These are phyloP conservation scores for Bipolaris gigantea DNA, from an alignment of 2,329 filamentous ascomycete species.

Conservation along the genomic window DNA sequence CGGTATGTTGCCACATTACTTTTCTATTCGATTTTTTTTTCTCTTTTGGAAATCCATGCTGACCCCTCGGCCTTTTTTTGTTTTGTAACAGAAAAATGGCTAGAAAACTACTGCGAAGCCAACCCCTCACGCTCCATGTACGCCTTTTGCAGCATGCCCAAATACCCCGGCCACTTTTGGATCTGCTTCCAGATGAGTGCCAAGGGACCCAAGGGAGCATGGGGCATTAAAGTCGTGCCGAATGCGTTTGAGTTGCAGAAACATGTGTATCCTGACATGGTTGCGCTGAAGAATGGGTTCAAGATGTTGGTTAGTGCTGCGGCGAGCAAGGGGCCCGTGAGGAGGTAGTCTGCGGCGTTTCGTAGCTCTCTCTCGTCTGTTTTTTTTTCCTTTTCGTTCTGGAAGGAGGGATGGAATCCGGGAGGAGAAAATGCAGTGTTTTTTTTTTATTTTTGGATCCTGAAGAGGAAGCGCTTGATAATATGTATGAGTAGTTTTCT, in stretches of 20 bases:
- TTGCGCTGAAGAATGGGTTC: slow-evolving; percentile 94
- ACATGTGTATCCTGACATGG: slow-evolving; percentile 90
- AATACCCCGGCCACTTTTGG: slow-evolving; percentile 91
- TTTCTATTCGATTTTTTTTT: no score
- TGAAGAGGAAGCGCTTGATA: no score
- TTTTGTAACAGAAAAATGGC: slow-evolving; percentile 92
- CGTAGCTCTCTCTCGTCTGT: no score
- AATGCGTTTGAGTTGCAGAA: slow-evolving; percentile 90
- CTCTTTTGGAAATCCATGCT: no score
- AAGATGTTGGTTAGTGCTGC: slow-evolving; percentile 69
- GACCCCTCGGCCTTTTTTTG: no score
- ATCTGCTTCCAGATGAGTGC: slow-evolving; percentile 94
- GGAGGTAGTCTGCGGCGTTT: slow-evolving; percentile 6
- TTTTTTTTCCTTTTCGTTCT: no score
- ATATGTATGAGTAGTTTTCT: no score
- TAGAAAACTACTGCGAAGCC: slow-evolving; percentile 92
- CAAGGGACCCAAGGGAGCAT: slow-evolving; percentile 70
- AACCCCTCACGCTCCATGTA: slow-evolving; percentile 94
- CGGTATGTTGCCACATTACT: slow-evolving; percentile 62
- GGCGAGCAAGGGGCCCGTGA: slow-evolving; percentile 13
- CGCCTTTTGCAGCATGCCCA: slow-evolving; percentile 90
- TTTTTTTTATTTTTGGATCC: no score
- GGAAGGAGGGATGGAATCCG: no score
- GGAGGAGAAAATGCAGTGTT: no score
- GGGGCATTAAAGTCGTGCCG: slow-evolving; percentile 88